Base-by-base conservation (phyloP, 2,329 filamentous ascomycete genomes). In the Raffaelea deltoideospora region DNA sequence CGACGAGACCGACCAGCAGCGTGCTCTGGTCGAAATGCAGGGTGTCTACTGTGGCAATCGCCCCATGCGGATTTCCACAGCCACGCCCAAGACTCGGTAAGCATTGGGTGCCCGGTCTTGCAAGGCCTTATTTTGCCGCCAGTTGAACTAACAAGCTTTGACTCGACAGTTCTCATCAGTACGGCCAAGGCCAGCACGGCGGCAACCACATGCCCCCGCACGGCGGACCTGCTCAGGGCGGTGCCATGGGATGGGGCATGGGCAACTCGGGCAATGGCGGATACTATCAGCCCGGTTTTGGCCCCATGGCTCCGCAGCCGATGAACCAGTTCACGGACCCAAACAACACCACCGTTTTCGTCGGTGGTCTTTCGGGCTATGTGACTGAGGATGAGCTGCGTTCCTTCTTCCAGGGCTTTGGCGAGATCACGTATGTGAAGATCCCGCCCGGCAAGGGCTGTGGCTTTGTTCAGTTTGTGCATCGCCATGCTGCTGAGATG, bases 281-380 rank as follows among this genome's bases (percentile, higher is more conserved):
- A 37, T 48, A 64, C 61, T 53, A 62, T 37, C 43, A 47, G 33
- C 51, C 49, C 22, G 42, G 40, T 3, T 55, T 50, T 34, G 53
- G 50, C 41, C 52, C 50, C 4, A 53, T 55, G 44, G 42, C 41
- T 5, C 41, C 42, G 41, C 52, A 54, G 43, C 54, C 54, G 3
- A 96, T 98, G 90, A 98, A 98, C 65, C 90, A 98, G 64, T 98
- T 98, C 67, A 98, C 90, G 27, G 90, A 98, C 52, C 90, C 90
- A 11, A 98, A 98, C 73, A 98, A 98, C 66, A 98, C 90, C 15
- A 98, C 90, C 17, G 90, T 98, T 44, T 98, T 98, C 52, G 90
- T 98, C 38, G 90, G 90, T 47, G 90, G 90, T 37, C 76, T 98
- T 5, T 95, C 87, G 27, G 90, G 90, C 47, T 98, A 98, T 53